Conservation (phyloP, 495 filamentous ascomycete genomes). For the Terfezia boudieri region DNA sequence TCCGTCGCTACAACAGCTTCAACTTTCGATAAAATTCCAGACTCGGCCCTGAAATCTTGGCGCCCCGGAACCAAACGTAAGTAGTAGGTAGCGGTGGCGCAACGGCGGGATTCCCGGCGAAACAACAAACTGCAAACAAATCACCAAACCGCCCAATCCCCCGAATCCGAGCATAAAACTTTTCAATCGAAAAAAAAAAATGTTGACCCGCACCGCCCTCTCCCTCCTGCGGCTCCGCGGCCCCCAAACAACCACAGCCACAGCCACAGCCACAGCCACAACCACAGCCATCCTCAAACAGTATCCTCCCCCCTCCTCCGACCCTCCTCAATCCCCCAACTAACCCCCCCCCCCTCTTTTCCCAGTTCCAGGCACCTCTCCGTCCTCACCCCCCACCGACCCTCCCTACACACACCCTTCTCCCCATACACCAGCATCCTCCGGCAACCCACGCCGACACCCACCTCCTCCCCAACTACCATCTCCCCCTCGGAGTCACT, state of each 20-base stretch:
- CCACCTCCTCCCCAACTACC: slow-evolving; percentile 16
- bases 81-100: too few species aligned
- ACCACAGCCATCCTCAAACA: background rate
- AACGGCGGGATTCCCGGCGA: background rate
- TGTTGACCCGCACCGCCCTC: background rate
- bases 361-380: background rate
- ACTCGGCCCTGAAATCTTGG: too few species aligned
- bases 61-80: too few species aligned
- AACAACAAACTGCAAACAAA: background rate
- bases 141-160: background rate
- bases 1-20: too few species aligned
- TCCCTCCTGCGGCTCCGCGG: background rate
- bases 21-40: too few species aligned
- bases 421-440: slow-evolving; percentile 6
- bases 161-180: background rate
- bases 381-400: background rate
- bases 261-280: background rate
- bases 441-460: slow-evolving; percentile 18
- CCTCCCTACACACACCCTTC: background rate
- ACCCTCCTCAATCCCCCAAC: too few species aligned
- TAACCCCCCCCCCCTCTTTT: too few species aligned
- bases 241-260: background rate
- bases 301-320: background rate
- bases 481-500: slow-evolving; percentile 16
- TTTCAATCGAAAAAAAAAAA: background rate